A percentile compares a stretch with the other conserved stretches of the same genome.
These are phyloP conservation scores for Phialocephala subalpina DNA, from an alignment of 2,329 filamentous ascomycete genomes.

Conservation along the genomic window DNA sequence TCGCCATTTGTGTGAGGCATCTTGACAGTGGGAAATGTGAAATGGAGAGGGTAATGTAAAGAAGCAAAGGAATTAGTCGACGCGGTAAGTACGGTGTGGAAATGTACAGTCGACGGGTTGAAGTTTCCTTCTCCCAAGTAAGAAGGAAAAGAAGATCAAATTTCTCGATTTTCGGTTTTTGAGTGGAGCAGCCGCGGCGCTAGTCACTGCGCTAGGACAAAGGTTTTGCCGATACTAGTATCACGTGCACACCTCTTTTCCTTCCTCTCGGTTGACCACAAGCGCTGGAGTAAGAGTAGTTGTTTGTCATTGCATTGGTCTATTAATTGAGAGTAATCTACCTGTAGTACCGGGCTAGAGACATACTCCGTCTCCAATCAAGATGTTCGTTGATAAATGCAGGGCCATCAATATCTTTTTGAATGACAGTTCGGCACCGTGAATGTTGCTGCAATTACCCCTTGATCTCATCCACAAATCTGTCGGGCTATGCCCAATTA, in stretches of 20 bases:
- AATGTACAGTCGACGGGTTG: conserved; percentile 65
- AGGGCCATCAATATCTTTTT: neutral
- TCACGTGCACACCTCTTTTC: neutral
- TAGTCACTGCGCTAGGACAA: conserved; percentile 16
- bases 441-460: neutral
- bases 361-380: too few relatives aligned
- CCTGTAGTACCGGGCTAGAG: too few relatives aligned
- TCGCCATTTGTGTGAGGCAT: conserved; percentile 80
- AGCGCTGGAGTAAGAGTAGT: neutral
- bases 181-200: conserved; percentile 9
- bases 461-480: neutral
- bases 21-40: conserved; percentile 47
- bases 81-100: conserved; percentile 48
- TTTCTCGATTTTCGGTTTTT: conserved; percentile 27
- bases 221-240: conserved; percentile 21
- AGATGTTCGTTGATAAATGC: neutral
- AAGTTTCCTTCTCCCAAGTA: conserved; percentile 64
- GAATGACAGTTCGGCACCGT: neutral
- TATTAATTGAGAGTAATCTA: too few relatives aligned
- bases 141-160: conserved; percentile 49
- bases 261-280: neutral
- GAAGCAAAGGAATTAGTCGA: conserved; percentile 48
- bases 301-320: neutral
- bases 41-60: conserved; percentile 38
- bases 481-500: neutral